Base-by-base conservation (phyloP, 176 grass and related monocot genomes). In the Phoenix dactylifera region DNA sequence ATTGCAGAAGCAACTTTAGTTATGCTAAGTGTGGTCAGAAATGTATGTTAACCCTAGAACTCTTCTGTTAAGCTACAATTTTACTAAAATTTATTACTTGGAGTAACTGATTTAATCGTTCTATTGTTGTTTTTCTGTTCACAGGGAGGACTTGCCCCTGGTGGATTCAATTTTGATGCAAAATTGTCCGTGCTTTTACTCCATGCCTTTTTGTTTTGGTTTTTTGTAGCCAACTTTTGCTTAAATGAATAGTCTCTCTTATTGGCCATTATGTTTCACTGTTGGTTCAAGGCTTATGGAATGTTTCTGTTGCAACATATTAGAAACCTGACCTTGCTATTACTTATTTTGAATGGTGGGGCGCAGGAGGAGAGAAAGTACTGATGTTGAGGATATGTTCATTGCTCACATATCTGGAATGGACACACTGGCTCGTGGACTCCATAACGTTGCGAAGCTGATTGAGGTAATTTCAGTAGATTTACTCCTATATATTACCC, bases 111-210 rank as follows among this genome's bases (percentile, higher is more conserved):
- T 44, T 44, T 44, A 44, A 44, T 14, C n/a, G 24, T 26, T 6
- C 55, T n/a, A 15, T 52, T 50, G 50, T 54, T 69, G 17, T 35
- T 78, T 52, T 15, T 2, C 59, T 69, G 18, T 58, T 67, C 51
- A 57, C 73, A 97, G 93, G 93, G 81, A 71, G 87, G 93, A 66
- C 81, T 97, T 71, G 87, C 87, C 51, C 87, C 93, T 79, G 93
- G 93, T 74, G 87, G 87, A 70, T 97, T 97, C 72, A 97, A 97
- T 79, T 97, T 97, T 1, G 93, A 97, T 67, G 87, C 93, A 19
- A 92, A 97, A 81, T 77, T 97, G 93, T 97, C 16, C 56, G 84
- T 75, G 25, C 35, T 58, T 7, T 29, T 64, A 24, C 15, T 70
- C 24, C 20, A n/a, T 5, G 63, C 26, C 18, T 69, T 55, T 65